Evolutionary conservation across 2,329 filamentous ascomycete species (phyloP).

Genomic region (Rutstroemia sp.): DNA sequence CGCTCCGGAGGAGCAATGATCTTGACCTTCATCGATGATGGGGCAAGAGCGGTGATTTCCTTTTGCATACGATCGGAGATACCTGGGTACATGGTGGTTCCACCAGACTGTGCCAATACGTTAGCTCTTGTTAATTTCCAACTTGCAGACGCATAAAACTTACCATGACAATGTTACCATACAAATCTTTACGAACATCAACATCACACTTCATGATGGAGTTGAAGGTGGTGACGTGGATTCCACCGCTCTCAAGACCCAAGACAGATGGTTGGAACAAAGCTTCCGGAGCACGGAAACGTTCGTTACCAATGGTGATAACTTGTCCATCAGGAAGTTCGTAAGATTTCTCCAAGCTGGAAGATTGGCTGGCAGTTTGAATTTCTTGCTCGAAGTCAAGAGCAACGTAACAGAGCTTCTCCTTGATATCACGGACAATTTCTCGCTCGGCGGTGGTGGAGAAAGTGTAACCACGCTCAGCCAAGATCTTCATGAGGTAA

Average conservation of each 20-base stretch:
- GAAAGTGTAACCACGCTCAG: constrained; percentile 99
- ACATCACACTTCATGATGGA: constrained; percentile 99
- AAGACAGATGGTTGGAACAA: constrained; percentile 98
- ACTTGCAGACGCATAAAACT: constrained; percentile 33
- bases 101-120: constrained; percentile 68
- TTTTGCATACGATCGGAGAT: constrained; percentile 99
- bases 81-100: constrained; percentile 99
- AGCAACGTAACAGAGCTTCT: constrained; percentile 99
- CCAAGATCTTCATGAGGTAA: constrained; percentile 99
- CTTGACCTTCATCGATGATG: constrained; percentile 99
- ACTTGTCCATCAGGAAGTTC: constrained; percentile 98
- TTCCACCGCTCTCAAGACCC: constrained; percentile 96
- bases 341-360: constrained; percentile 98
- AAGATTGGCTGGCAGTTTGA: constrained; percentile 98
- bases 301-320: constrained; percentile 99
- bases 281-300: constrained; percentile 98
- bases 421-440: constrained; percentile 99
- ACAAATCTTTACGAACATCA: constrained; percentile 99
- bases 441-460: constrained; percentile 99
- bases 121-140: constrained; percentile 13
- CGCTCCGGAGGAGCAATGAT: constrained; percentile 99
- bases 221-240: constrained; percentile 99
- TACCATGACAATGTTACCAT: constrained; percentile 99
- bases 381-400: constrained; percentile 99
- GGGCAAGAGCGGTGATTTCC: constrained; percentile 98